Evolutionary conservation across 805 yeast genomes (phyloP).

Genomic region (Candida ortonii): DNA sequence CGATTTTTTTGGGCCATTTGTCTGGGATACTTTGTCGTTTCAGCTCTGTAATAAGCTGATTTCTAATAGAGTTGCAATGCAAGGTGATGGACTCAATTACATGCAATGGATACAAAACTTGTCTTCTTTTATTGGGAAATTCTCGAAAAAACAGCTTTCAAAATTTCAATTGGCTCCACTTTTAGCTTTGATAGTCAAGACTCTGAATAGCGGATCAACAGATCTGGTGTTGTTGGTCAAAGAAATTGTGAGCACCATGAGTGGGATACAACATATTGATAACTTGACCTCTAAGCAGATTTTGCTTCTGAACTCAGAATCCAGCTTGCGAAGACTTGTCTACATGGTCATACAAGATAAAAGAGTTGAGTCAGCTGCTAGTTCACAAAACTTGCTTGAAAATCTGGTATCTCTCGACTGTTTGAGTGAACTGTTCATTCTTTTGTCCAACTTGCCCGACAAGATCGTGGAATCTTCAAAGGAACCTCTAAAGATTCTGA

Average conservation of each 20-base stretch:
- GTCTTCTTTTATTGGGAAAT: conserved; percentile 72
- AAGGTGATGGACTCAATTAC: conserved; percentile 76
- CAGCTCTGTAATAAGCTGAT: conserved; percentile 71
- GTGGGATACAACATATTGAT: conserved; percentile 70
- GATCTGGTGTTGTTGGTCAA: conserved; percentile 62
- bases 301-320: conserved; percentile 61
- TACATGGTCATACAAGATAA: conserved; percentile 57
- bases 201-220: conserved; percentile 57
- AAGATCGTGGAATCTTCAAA: conserved; percentile 40
- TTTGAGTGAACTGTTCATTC: conserved; percentile 62
- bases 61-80: conserved; percentile 62
- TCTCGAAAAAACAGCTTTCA: conserved; percentile 52
- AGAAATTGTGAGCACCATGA: conserved; percentile 68
- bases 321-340: conserved; percentile 52
- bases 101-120: conserved; percentile 84
- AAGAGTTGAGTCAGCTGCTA: conserved; percentile 44
- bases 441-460: conserved; percentile 51
- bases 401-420: conserved; percentile 42
- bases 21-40: conserved; percentile 82
- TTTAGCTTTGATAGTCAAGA: conserved; percentile 55
- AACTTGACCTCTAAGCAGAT: conserved; percentile 68
- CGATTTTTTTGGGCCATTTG: conserved; percentile 65
- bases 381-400: conserved; percentile 51
- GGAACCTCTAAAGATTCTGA: conserved; percentile 59
- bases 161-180: conserved; percentile 62